These are phyloP conservation scores for Malassezia sp. DNA, from an alignment of 1,284 basidiomycete genomes.

Conservation along the genomic window DNA sequence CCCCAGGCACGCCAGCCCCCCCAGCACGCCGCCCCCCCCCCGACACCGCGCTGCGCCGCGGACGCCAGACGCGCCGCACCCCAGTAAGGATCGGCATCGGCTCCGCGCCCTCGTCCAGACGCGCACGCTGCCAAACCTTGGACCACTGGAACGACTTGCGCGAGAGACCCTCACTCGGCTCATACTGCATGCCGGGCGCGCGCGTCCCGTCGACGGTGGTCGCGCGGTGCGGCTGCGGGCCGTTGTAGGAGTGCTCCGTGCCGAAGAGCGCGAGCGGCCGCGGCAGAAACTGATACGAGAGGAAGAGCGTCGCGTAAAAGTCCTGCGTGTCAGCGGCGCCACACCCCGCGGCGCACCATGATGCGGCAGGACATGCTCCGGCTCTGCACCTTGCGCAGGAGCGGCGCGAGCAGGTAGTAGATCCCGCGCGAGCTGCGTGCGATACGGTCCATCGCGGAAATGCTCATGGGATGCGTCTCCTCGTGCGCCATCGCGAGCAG, in stretches of 20 bases:
- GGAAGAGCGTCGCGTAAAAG: conserved; percentile 38
- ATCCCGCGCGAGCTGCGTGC: conserved; percentile 30
- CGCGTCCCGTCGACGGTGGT: background rate
- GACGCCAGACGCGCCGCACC: conserved; percentile 23
- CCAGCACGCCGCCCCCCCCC: no score
- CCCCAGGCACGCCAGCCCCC: no score
- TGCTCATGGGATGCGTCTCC: conserved; percentile 36
- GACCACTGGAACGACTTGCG: conserved; percentile 39
- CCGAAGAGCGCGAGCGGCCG: conserved; percentile 16
- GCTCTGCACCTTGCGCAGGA: conserved; percentile 31
- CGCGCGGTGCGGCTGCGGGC: background rate
- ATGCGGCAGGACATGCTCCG: conserved; percentile 35
- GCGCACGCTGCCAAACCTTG: conserved; percentile 27
- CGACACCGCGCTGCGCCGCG: background rate
- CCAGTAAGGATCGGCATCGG: conserved; percentile 41
- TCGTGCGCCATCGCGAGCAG: conserved; percentile 32
- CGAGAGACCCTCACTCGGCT: conserved; percentile 26
- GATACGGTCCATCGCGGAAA: conserved; percentile 33
- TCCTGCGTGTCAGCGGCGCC: no score
- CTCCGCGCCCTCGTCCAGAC: conserved; percentile 18
- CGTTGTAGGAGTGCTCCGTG: conserved; percentile 15
- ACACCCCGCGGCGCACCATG: no score
- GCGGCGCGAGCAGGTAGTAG: conserved; percentile 38
- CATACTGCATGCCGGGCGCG: conserved; percentile 2
- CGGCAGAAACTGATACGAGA: conserved; percentile 31